phyloP scores from a whole-genome alignment of 805 yeast genomes.

The Ogataea salicorniae region DNA sequence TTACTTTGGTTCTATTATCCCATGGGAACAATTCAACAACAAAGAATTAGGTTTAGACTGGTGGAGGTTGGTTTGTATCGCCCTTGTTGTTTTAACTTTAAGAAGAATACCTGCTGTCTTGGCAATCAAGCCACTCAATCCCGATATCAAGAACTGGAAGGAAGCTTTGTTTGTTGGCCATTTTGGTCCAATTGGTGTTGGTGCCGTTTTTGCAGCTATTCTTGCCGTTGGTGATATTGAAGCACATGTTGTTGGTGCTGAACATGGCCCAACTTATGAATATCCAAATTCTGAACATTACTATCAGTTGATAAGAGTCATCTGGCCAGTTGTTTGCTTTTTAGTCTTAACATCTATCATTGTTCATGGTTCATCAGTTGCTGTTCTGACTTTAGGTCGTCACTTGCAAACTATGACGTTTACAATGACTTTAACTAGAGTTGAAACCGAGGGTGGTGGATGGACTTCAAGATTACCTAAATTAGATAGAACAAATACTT shows the following conservation, averaged over 20 bases:
- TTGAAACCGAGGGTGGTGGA: slow-evolving; percentile 62
- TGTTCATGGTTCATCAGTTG: slow-evolving; percentile 60
- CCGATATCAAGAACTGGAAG: slow-evolving; percentile 58
- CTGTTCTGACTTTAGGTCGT: slow-evolving; percentile 65
- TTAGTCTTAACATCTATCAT: slow-evolving; percentile 49
- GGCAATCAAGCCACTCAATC: slow-evolving; percentile 50
- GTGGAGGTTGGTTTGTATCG: slow-evolving; percentile 50
- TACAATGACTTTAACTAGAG: slow-evolving; percentile 81
- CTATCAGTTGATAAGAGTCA: slow-evolving; percentile 28
- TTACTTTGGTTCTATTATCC: slow-evolving; percentile 65
- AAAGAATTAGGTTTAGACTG: slow-evolving; percentile 39
- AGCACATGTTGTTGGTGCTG: slow-evolving; percentile 33
- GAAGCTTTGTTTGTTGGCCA: slow-evolving; percentile 71
- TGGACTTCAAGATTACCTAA: slow-evolving; percentile 90
- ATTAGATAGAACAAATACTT: slow-evolving; percentile 63
- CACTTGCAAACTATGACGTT: slow-evolving; percentile 88
- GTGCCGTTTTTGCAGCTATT: slow-evolving; percentile 33
- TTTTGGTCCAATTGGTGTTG: slow-evolving; percentile 68
- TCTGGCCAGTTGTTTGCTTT: slow-evolving; percentile 52
- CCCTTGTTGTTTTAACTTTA: slow-evolving; percentile 44
- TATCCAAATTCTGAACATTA: slow-evolving; percentile 25
- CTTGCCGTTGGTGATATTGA: slow-evolving; percentile 31
- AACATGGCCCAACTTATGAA: slow-evolving; percentile 29
- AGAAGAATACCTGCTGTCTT: slow-evolving; percentile 54
- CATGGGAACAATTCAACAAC: slow-evolving; percentile 60